Base-by-base conservation (phyloP, 169 alveolate species). In the Cryptosporidium meleagridis region DNA sequence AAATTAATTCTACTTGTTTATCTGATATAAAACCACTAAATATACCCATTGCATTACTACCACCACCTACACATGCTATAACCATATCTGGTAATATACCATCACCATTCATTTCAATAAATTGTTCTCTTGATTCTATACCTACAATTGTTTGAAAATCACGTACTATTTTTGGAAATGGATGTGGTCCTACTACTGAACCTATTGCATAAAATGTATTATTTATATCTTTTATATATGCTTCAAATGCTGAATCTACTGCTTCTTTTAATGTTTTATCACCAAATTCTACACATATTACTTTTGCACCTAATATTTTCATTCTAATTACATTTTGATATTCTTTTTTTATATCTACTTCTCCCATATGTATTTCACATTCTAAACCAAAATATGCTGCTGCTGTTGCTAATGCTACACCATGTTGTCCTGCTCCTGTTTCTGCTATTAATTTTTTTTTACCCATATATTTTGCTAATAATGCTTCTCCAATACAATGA, bases 371-470 rank as follows among this genome's bases (percentile, higher is more conserved):
- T 23, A 87, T 87, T 1, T 75, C 45, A 26, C 72, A 21, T n/a
- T 48, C 84, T 21, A 41, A 65, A 41, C 85, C 85, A 23, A 70
- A 70, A 58, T 18, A 58, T 14, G 86, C 75, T 61, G 70, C 29
- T 29, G 35, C 75, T 18, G 58, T 35, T 33, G 93, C 93, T 4
- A 91, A 75, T 70, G 93, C 93, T 53, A 89, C 93, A n/a, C 93
- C 93, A 58, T 89, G 93, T 91, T 89, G 93, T 16, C 93, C 93
- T 7, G 93, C 93, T 3, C 93, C 93, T 39, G 93, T 89, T 80
- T 89, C 93, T 14, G 93, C 93, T 44, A 89, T 89, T 67, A 89
- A 75, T 6, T 89, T 84, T 59, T 55, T 75, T 89, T 89, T 89
- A 41, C 93, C 93, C 31, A 89, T 31, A 44, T 72, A 59, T 26